These are phyloP conservation scores for Oemleria cerasiformis DNA, from an alignment of 306 rosid species.

Conservation along the genomic window DNA sequence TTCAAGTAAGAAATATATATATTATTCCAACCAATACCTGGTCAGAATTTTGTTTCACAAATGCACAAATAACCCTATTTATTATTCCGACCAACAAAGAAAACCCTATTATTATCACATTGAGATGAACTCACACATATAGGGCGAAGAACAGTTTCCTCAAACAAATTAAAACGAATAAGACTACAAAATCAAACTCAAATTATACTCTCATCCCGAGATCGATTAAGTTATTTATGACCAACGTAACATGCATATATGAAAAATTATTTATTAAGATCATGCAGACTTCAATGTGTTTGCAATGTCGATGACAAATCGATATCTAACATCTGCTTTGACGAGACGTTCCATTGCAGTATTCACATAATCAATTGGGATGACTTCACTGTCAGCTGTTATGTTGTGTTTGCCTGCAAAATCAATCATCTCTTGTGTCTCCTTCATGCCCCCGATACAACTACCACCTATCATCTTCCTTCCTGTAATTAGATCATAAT, in stretches of 20 bases:
- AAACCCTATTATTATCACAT: neutral
- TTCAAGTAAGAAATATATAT: no score
- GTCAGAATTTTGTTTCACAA: neutral
- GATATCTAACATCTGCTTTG: constrained; percentile 15
- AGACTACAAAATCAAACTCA: neutral
- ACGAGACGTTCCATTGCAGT: constrained; percentile 19
- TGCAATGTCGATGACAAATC: constrained; percentile 22
- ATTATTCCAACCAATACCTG: neutral
- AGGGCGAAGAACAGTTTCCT: neutral
- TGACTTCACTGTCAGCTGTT: constrained; percentile 15
- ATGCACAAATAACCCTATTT: no score
- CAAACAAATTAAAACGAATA: neutral
- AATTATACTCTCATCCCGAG: no score
- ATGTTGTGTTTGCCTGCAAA: constrained; percentile 32
- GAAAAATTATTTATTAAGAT: no score
- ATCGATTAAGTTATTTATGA: no score
- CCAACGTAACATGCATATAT: no score
- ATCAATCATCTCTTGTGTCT: constrained; percentile 35
- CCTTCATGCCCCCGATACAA: constrained; percentile 18
- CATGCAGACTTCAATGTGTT: constrained; percentile 4
- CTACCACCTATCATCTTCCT: constrained; percentile 22
- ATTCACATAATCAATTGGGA: constrained; percentile 21
- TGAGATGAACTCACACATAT: neutral
- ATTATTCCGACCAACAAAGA: no score
- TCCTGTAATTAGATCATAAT: neutral